Percentiles rank a stretch among this genome's conserved stretches.
Conservation (phyloP, 176 grass and related monocot species). For the barley (Hordeum vulgare) region DNA sequence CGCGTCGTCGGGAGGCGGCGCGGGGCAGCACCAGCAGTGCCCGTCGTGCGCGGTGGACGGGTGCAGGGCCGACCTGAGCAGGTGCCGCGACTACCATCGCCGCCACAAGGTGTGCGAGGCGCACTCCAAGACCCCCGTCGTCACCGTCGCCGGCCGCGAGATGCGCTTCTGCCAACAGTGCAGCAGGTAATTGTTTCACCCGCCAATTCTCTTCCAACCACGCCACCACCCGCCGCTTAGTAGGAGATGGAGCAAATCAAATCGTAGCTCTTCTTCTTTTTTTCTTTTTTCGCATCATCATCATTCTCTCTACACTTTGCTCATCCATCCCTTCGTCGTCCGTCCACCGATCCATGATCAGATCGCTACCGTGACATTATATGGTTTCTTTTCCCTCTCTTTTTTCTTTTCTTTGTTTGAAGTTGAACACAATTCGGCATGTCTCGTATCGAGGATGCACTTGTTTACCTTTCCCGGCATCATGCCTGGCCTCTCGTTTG, state of each 20-base stretch:
- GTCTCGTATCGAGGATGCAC: constrained; percentile 46
- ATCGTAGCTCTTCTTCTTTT: neutral
- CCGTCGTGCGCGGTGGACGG: constrained; percentile 77
- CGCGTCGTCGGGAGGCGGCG: neutral
- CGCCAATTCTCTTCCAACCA: neutral
- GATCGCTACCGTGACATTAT: neutral
- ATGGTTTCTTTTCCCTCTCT: neutral
- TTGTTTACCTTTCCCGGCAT: constrained; percentile 41
- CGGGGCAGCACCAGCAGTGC: constrained; percentile 4
- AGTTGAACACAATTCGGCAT: neutral
- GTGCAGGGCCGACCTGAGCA: constrained; percentile 77
- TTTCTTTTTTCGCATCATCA: neutral
- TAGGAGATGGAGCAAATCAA: neutral
- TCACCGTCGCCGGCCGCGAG: constrained; percentile 63
- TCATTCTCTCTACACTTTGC: neutral
- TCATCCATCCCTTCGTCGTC: neutral
- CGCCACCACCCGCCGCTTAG: too few species aligned
- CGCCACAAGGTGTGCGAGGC: constrained; percentile 76
- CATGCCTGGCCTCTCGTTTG: neutral
- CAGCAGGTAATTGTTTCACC: constrained; percentile 50
- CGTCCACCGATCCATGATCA: neutral
- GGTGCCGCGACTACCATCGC: constrained; percentile 74
- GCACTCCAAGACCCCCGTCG: constrained; percentile 70
- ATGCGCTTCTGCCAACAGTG: constrained; percentile 98
- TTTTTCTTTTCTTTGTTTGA: neutral